Evolutionary conservation across 2,329 filamentous ascomycete species (phyloP).

Genomic region (Pezicula carpinea): DNA sequence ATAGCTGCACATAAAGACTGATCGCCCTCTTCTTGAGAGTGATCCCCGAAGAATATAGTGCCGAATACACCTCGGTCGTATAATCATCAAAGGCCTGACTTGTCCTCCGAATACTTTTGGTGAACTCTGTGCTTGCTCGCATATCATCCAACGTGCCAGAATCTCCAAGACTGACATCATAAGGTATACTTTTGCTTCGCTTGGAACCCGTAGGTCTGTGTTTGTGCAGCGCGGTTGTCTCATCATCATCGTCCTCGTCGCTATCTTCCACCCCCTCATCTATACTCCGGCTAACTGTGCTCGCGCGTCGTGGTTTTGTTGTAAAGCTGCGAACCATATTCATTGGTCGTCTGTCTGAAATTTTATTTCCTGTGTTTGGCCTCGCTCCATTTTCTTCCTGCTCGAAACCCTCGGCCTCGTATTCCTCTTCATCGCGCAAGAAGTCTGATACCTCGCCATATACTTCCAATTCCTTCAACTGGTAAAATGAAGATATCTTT

Average conservation of each 20-base stretch:
- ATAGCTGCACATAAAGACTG: constrained; percentile 83
- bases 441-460: constrained; percentile 74
- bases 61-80: constrained; percentile 66
- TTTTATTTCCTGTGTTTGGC: constrained; percentile 38
- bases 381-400: constrained; percentile 24
- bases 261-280: constrained; percentile 59
- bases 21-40: constrained; percentile 91
- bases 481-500: constrained; percentile 90
- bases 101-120: constrained; percentile 51
- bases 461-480: constrained; percentile 83
- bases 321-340: constrained; percentile 50
- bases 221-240: constrained; percentile 42
- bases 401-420: constrained; percentile 37
- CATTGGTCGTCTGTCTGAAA: constrained; percentile 35
- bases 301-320: constrained; percentile 39
- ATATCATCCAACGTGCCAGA: constrained; percentile 42
- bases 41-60: constrained; percentile 67
- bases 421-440: constrained; percentile 68
- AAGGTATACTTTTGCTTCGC: constrained; percentile 28
- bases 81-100: constrained; percentile 73
- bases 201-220: constrained; percentile 24
- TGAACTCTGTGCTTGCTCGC: constrained; percentile 57
- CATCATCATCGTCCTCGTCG: constrained; percentile 62
- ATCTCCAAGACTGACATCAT: constrained; percentile 14
- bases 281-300: constrained; percentile 37